These are phyloP conservation scores for Amanita exitialis DNA, from an alignment of 768 basidiomycete genomes.

Conservation along the genomic window DNA sequence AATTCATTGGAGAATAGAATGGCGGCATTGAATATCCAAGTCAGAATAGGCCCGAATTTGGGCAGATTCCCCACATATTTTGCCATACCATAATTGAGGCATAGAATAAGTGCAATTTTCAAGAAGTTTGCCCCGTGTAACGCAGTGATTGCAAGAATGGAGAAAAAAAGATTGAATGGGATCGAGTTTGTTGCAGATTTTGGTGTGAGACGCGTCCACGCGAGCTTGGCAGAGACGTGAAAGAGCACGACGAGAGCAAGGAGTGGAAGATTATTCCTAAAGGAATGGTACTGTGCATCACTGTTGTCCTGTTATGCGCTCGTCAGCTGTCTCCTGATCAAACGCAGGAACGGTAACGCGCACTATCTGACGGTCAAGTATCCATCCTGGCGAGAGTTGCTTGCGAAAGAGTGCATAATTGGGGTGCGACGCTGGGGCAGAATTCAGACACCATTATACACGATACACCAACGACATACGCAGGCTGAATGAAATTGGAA, in stretches of 20 bases:
- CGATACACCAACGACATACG: constrained; percentile 36
- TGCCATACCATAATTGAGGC: constrained; percentile 58
- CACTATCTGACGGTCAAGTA: constrained; percentile 72
- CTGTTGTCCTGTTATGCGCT: constrained; percentile 66
- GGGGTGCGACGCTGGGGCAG: constrained; percentile 50
- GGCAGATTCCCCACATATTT: constrained; percentile 25
- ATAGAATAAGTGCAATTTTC: constrained; percentile 70
- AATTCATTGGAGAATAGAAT: constrained; percentile 73
- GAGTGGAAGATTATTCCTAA: constrained; percentile 69
- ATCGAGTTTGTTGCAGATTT: constrained; percentile 22
- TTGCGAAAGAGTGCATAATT: constrained; percentile 58
- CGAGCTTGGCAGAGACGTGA: constrained; percentile 47
- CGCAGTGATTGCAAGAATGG: constrained; percentile 51
- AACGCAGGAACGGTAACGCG: constrained; percentile 29
- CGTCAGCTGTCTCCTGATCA: constrained; percentile 2
- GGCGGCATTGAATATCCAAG: constrained; percentile 71
- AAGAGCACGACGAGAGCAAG: constrained; percentile 36
- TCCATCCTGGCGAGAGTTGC: constrained; percentile 66
- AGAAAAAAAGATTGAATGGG: constrained; percentile 51
- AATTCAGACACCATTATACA: constrained; percentile 5
- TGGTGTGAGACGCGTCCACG: constrained; percentile 28
- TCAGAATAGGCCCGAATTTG: constrained; percentile 37
- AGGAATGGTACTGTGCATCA: constrained; percentile 83
- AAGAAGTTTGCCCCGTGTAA: constrained; percentile 76
- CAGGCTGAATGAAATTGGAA: constrained; percentile 63